These are phyloP conservation scores for Grifola frondosa DNA, from an alignment of 1,284 basidiomycete species.

Conservation along the genomic window DNA sequence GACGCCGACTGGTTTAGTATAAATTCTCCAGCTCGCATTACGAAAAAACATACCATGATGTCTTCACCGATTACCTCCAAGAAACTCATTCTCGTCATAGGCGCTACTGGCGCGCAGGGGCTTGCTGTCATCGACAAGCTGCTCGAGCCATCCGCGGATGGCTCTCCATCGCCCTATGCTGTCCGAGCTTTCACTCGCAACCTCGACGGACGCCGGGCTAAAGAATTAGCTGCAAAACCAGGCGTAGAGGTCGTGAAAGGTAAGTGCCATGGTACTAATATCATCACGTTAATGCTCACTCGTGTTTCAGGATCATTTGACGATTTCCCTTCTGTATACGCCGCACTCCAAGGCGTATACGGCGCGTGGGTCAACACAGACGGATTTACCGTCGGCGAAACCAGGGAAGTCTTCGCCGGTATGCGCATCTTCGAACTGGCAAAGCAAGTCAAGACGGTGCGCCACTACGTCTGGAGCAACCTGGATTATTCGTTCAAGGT, in stretches of 20 bases:
- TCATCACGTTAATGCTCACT: too few species aligned
- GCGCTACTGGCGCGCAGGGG: constrained; percentile 53
- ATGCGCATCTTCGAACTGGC: constrained; percentile 50
- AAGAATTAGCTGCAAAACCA: constrained; percentile 33
- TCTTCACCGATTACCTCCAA: too few species aligned
- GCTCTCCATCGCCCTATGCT: constrained; percentile 43
- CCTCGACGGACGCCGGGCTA: constrained; percentile 35
- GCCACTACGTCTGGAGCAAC: constrained; percentile 49
- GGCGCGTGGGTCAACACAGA: constrained; percentile 50
- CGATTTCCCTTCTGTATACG: constrained; percentile 32
- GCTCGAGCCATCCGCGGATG: constrained; percentile 37
- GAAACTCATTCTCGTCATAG: constrained; percentile 50
- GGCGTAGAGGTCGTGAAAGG: constrained; percentile 48
- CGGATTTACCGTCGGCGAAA: constrained; percentile 45
- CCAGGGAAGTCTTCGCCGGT: constrained; percentile 41
- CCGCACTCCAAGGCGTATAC: constrained; percentile 42
- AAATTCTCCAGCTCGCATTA: too few species aligned
- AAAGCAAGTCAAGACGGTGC: constrained; percentile 36
- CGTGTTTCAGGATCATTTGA: constrained; percentile 25
- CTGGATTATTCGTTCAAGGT: constrained; percentile 47
- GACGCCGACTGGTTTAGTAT: too few species aligned
- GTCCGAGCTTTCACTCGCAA: constrained; percentile 49
- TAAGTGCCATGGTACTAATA: constrained; percentile 9
- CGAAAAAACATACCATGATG: too few species aligned
- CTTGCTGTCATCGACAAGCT: constrained; percentile 44